A percentile compares a stretch with the other conserved stretches of the same genome.
Conservation (phyloP, 2,329 filamentous ascomycete species). For the Colletotrichum sp. region DNA sequence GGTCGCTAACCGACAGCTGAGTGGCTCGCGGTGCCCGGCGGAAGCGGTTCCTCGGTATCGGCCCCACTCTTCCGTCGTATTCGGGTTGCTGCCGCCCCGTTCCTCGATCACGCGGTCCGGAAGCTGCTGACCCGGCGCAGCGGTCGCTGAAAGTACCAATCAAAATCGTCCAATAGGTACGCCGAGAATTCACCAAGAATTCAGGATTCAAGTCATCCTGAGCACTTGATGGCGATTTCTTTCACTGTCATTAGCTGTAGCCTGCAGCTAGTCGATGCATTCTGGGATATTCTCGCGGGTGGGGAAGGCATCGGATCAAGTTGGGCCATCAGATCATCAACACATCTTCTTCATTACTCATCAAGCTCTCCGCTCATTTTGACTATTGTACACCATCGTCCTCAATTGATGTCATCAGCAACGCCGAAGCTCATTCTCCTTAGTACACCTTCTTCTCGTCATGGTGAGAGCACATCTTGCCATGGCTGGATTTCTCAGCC, state of each 20-base stretch:
- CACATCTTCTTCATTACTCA: not conserved
- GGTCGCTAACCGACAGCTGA: not conserved
- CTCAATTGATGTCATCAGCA: fast-evolving
- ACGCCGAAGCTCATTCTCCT: not conserved
- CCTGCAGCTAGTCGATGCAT: not conserved
- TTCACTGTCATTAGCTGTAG: not conserved
- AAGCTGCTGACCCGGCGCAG: not conserved
- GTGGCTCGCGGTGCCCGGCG: not conserved
- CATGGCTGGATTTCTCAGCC: conserved; percentile 10
- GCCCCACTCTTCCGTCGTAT: conserved; percentile 4
- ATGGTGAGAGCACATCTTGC: conserved; percentile 20
- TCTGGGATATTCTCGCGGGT: fast-evolving
- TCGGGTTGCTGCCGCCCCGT: not conserved
- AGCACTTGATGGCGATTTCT: not conserved
- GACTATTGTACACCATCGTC: not conserved
- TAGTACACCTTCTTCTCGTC: conserved; percentile 15
- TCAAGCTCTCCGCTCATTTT: not conserved
- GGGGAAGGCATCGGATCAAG: not conserved
- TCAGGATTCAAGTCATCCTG: not conserved
- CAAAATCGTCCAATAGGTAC: fast-evolving
- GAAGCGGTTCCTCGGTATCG: not conserved
- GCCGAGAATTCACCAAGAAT: not conserved
- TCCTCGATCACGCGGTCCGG: not conserved
- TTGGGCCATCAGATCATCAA: not conserved
- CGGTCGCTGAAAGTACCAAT: not conserved